Base-by-base conservation (phyloP, 1,284 basidiomycete species). In the Rhizoctonia solani region DNA sequence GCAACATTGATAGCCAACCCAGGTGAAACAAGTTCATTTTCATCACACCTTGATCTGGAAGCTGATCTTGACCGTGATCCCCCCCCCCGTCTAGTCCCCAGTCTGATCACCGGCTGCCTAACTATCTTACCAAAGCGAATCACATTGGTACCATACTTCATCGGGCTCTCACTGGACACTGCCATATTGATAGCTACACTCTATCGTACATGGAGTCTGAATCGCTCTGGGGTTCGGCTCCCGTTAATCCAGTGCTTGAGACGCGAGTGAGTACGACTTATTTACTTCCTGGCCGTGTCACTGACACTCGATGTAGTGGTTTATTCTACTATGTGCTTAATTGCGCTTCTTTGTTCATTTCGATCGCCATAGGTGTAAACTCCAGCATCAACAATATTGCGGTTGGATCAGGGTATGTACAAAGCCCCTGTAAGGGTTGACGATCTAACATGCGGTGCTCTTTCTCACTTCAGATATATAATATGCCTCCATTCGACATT, bases 201-300 rank as follows among this genome's bases (percentile, higher is more conserved):
- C n/a, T 27, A 50, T 19, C 52, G 21, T 39, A 65, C 59, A 16
- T 65, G 47, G 59, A n/a, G n/a, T 19, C 49, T 65, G 11, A 53
- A 34, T 13, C 9, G 23, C 25, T 39, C 19, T 21, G 59, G 49
- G 11, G 32, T 52, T 30, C 34, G 49, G 13, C 42, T 49, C 0
- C 59, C 59, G 1, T 30, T 65, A 19, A 44, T 65, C 14, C 29
- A 9, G 9, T 34, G 59, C 1, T 29, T 65, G 21, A 37, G 34
- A 9, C 59, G 49, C n/a, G 59, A 65, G 59, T 65, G 27, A 42
- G 59, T 65, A 21, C 3, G 13, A 13, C 37, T 9, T 16, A 19
- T 27, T 4, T 16, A 13, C 14, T 21, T 1, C n/a, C n/a, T 44
- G 2, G 13, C 4, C 2, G 8, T 29, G n/a, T 21, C 25, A 61